Percentiles rank a stretch among this genome's conserved stretches.
Evolutionary conservation across 352 stramenopile genomes (phyloP).

Genomic region (Phytophthora fragariae): DNA sequence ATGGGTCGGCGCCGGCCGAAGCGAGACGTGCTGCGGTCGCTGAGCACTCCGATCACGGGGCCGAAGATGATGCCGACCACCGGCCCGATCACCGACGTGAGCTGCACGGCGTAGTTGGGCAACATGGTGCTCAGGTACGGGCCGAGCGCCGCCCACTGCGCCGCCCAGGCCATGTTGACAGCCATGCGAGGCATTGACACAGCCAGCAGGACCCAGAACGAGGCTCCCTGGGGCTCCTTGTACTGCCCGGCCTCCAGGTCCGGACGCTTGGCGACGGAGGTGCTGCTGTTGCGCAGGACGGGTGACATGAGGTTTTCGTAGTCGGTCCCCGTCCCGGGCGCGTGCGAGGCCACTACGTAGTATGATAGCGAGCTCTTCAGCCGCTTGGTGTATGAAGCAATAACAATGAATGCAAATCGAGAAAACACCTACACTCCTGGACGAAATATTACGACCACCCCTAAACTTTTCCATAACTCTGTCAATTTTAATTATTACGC

Average conservation of each 20-base stretch:
- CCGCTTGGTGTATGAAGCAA: not conserved
- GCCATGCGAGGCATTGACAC: conserved; percentile 57
- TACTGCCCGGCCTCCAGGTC: conserved; percentile 22
- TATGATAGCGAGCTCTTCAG: not conserved
- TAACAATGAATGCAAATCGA: not conserved
- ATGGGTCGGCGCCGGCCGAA: conserved; percentile 53
- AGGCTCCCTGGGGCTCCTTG: conserved; percentile 18
- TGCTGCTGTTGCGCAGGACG: conserved; percentile 13
- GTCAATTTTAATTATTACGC: no score
- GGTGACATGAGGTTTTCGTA: conserved; percentile 32
- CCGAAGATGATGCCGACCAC: conserved; percentile 54
- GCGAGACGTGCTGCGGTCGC: conserved; percentile 44
- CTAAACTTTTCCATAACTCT: no score
- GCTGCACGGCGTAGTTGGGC: conserved; percentile 50
- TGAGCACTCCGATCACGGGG: conserved; percentile 45
- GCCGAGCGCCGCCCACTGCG: conserved; percentile 56
- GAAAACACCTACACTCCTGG: no score
- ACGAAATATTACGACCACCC: no score
- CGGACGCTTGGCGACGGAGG: conserved; percentile 17
- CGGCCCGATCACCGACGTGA: conserved; percentile 55
- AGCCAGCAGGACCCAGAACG: conserved; percentile 46
- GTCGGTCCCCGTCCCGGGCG: conserved; percentile 5
- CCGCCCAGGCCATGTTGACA: conserved; percentile 63
- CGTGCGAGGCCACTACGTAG: not conserved
- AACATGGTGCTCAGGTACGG: conserved; percentile 58